phyloP scores from a whole-genome alignment of 116 monocot genomes.

The Zostera marina region DNA sequence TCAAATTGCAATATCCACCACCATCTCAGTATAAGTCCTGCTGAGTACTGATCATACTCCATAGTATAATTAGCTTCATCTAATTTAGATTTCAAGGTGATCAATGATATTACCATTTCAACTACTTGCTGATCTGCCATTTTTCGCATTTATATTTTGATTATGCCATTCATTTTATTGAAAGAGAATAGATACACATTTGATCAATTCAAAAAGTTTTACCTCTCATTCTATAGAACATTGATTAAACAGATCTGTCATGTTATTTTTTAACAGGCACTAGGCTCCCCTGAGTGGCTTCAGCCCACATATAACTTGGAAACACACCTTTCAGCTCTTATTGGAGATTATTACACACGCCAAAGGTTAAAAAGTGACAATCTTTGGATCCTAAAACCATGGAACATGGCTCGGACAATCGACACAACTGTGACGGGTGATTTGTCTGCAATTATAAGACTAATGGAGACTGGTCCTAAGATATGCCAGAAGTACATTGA shows the following conservation, averaged over 20 bases:
- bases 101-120: no score
- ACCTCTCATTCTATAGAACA: neutral
- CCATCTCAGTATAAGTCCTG: no score
- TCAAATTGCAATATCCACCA: no score
- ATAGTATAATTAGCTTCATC: no score
- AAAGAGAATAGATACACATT: no score
- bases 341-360: slow-evolving; percentile 65
- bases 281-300: slow-evolving; percentile 88
- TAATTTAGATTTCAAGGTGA: no score
- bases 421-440: slow-evolving; percentile 87
- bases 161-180: no score
- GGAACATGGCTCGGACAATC: slow-evolving; percentile 98
- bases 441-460: slow-evolving; percentile 75
- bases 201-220: neutral
- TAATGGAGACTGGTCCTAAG: slow-evolving; percentile 98
- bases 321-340: slow-evolving; percentile 61
- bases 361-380: slow-evolving; percentile 42
- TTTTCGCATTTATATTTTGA: no score
- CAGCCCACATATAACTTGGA: slow-evolving; percentile 96
- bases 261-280: slow-evolving; percentile 30
- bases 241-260: neutral
- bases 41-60: no score
- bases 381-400: slow-evolving; percentile 95
- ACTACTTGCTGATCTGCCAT: no score
- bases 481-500: slow-evolving; percentile 99